Evolutionary conservation across 1,284 basidiomycete genomes (phyloP).

Genomic region (Earliella scabrosa): DNA sequence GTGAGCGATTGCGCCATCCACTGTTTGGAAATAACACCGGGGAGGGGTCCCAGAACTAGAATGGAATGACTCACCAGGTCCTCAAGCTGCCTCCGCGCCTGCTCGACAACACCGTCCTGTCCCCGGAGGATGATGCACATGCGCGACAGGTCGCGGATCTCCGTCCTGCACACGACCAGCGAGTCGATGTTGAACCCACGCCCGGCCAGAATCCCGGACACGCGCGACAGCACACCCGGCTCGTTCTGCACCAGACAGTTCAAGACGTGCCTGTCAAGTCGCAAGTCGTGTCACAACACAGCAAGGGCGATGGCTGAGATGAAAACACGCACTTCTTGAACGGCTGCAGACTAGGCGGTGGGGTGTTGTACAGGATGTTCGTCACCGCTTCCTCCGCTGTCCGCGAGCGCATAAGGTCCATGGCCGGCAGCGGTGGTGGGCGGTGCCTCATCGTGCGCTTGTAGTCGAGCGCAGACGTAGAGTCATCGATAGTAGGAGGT

Average conservation of each 20-base stretch:
- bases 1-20: neutral
- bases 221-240: constrained; percentile 96
- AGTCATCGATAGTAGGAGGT: constrained; percentile 81
- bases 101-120: constrained; percentile 98
- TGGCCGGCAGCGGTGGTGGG: constrained; percentile 78
- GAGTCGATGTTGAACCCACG: constrained; percentile 99
- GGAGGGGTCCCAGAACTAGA: neutral
- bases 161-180: constrained; percentile 97
- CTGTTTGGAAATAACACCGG: neutral
- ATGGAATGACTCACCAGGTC: constrained; percentile 72
- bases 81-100: constrained; percentile 92
- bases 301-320: too few relatives aligned
- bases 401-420: constrained; percentile 75
- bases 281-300: neutral
- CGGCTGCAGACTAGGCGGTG: constrained; percentile 89
- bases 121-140: constrained; percentile 99
- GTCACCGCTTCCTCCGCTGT: constrained; percentile 94
- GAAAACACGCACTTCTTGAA: constrained; percentile 80
- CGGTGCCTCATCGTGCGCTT: constrained; percentile 74
- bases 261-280: constrained; percentile 77
- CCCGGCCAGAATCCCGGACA: constrained; percentile 96
- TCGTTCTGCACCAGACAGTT: constrained; percentile 99
- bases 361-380: constrained; percentile 96
- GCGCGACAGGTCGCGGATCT: constrained; percentile 94
- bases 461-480: constrained; percentile 95